Base-by-base conservation (phyloP, 129 eudicot species). In the Centaurea solstitialis region DNA sequence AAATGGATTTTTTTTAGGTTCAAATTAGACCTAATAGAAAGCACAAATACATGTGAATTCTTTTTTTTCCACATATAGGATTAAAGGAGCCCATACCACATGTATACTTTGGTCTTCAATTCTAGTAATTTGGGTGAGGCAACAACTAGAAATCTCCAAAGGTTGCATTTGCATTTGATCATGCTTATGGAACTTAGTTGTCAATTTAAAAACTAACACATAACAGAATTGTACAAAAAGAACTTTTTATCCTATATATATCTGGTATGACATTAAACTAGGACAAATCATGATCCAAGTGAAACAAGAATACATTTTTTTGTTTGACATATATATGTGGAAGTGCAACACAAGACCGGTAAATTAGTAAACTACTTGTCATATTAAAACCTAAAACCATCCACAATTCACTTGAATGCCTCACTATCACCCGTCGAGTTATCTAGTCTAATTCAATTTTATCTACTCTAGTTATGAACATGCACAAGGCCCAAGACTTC, bases 71-170 rank as follows among this genome's bases (percentile, higher is more conserved):
- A 40, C 18, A 73, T 33, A 73, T n/a, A 23, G 23, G 33, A 38
- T 30, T n/a, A 38, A 59, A 33, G 9, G 24, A 70, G 65, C 17
- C 24, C 72, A 50, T 9, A 50, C 70, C 77, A 70, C 71, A 70
- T 70, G 59, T n/a, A 79, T 70, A 37, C 59, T 79, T 79, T 4
- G 70, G 77, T 66, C 26, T 37, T 11, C 30, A 13, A 20, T 76
- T 76, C 37, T 22, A 76, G 23, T 38, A 38, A 50, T 64, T 35
- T 13, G 35, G 23, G 24, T 8, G 61, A 62, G 70, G 61, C 33
- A 62, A 61, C 28, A 30, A 17, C 37, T 13, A n/a, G 50, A 62
- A 59, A 59, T 57, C 72, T 21, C 40, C 9, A 39, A 40, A n/a
- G 47, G 15, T 35, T 22, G 15, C 50, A 38, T 38, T 71, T 72